phyloP scores from a whole-genome alignment of 1,284 basidiomycete species.

The Trametes hirsuta region DNA sequence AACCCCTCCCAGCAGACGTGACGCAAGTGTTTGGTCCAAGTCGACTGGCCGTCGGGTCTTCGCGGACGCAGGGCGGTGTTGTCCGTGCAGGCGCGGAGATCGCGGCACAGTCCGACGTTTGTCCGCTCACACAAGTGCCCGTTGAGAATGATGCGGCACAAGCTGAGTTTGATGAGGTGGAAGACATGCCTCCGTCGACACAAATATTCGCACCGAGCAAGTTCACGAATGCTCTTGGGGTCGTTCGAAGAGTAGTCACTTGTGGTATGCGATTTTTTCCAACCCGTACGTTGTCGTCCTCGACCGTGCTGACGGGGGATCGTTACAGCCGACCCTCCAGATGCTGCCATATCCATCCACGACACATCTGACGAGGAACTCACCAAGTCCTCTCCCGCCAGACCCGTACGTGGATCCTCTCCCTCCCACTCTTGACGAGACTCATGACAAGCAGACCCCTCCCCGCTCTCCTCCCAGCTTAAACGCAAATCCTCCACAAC shows the following conservation, averaged over 20 bases:
- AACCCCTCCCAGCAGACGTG: constrained; percentile 7
- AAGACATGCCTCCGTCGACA: constrained; percentile 35
- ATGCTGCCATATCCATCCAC: constrained; percentile 18
- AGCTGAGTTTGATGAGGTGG: constrained; percentile 1
- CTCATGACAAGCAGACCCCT: constrained; percentile 35
- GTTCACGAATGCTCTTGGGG: constrained; percentile 15
- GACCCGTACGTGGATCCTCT: constrained; percentile 12
- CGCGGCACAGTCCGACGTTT: constrained; percentile 19
- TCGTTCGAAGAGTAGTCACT: not conserved
- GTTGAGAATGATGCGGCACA: constrained; percentile 2
- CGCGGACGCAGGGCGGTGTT: constrained; percentile 4
- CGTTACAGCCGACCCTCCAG: not conserved
- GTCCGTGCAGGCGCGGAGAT: constrained; percentile 16
- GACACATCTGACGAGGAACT: constrained; percentile 20
- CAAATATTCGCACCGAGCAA: constrained; percentile 44
- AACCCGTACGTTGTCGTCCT: not conserved
- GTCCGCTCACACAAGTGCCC: constrained; percentile 18
- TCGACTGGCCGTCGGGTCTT: constrained; percentile 19
- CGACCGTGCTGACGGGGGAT: not conserved
- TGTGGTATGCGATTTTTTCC: not conserved
- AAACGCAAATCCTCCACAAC: constrained; percentile 29
- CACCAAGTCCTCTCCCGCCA: constrained; percentile 6
- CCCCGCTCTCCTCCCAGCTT: constrained; percentile 25
- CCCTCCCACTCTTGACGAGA: constrained; percentile 11
- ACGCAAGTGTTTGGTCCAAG: constrained; percentile 33